phyloP scores from a whole-genome alignment of 2,329 filamentous ascomycete species.

The Colletotrichum sp. region DNA sequence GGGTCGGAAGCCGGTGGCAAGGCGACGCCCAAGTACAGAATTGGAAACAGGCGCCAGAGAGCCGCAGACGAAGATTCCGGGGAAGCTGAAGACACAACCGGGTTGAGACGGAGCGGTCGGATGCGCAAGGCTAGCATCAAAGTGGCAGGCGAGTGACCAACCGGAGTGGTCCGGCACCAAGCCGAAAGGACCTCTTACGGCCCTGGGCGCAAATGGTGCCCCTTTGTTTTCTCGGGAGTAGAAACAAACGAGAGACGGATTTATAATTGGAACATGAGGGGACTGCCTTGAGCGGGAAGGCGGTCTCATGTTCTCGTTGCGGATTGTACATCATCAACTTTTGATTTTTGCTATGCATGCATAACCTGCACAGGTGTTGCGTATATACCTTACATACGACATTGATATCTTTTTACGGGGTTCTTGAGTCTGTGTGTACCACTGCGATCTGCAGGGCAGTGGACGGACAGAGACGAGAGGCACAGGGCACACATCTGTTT shows the following conservation, averaged over 20 bases:
- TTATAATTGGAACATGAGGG: conserved; percentile 21
- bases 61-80: not conserved
- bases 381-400: not conserved
- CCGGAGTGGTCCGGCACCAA: conserved; percentile 1
- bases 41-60: conserved; percentile 15
- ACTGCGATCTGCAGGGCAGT: not conserved
- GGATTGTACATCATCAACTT: not conserved
- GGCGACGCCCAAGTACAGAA: conserved; percentile 4
- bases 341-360: not conserved
- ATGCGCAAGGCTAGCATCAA: conserved; percentile 35
- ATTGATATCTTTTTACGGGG: not conserved
- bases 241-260: conserved; percentile 2
- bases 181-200: not conserved
- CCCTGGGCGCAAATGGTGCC: not conserved
- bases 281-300: not conserved
- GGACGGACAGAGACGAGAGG: not conserved
- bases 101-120: conserved; percentile 38
- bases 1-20: not conserved
- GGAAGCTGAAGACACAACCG: conserved; percentile 24
- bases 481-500: not conserved
- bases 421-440: not conserved
- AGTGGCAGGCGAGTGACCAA: conserved; percentile 16
- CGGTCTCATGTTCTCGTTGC: not conserved
- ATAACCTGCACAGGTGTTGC: not conserved
- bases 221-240: not conserved